These are phyloP conservation scores for Cucurbita maxima DNA, from an alignment of 306 rosid genomes.

Conservation along the genomic window DNA sequence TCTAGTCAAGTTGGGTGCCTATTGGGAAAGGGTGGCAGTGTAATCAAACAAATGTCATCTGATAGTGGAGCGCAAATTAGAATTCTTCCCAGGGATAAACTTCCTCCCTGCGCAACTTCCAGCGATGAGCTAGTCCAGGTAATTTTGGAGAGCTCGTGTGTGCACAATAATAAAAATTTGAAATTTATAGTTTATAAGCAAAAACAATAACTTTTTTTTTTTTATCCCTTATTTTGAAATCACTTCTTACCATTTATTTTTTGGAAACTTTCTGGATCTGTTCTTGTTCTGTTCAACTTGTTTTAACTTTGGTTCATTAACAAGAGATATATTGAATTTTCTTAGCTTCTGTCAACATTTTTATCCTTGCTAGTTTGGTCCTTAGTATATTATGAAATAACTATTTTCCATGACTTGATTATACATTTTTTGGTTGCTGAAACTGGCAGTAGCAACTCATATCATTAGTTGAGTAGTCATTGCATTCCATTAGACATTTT, in stretches of 20 bases:
- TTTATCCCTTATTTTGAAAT: not conserved
- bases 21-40: slow-evolving; percentile 85
- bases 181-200: not conserved
- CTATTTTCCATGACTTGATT: not conserved
- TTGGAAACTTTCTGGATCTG: not conserved
- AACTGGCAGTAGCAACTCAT: not conserved
- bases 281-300: not conserved
- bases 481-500: not conserved
- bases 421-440: not conserved
- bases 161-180: not conserved
- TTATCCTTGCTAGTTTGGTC: not conserved
- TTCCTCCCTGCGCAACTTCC: slow-evolving; percentile 51
- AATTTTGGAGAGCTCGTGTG: slow-evolving; percentile 6
- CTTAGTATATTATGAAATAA: not conserved
- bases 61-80: slow-evolving; percentile 90
- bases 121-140: slow-evolving; percentile 86
- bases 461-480: not conserved
- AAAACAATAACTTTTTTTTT: not conserved
- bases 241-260: not conserved
- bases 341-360: not conserved
- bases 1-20: slow-evolving; percentile 81
- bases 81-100: slow-evolving; percentile 73
- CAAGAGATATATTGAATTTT: not conserved
- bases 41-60: slow-evolving; percentile 65
- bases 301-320: not conserved